Conservation (phyloP, 2,329 filamentous ascomycete species). For the Fusarium humuli region DNA sequence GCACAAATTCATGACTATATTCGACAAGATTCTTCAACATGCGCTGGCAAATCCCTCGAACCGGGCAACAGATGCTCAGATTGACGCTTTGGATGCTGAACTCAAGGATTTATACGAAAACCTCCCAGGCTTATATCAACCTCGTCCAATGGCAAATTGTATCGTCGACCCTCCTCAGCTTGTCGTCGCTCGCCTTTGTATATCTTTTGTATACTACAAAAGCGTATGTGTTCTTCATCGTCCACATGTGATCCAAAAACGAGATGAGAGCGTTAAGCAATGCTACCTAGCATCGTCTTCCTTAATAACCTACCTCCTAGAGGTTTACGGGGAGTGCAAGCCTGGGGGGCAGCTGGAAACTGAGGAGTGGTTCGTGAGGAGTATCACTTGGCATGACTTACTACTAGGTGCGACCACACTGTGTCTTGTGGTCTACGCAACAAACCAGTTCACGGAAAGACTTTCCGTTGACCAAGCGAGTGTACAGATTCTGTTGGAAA, state of each 20-base stretch:
- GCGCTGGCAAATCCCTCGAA: not conserved
- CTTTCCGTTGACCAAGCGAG: not conserved
- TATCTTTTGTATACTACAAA: not conserved
- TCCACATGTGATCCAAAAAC: not conserved
- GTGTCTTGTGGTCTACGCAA: not conserved
- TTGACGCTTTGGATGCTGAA: not conserved
- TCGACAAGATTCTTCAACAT: not conserved
- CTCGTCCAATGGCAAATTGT: not conserved
- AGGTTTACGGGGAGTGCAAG: not conserved
- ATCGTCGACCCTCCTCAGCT: not conserved
- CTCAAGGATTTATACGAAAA: not conserved
- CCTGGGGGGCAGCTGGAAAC: not conserved
- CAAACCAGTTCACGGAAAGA: accelerated
- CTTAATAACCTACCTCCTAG: not conserved
- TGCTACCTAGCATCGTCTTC: not conserved
- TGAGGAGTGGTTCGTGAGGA: slow-evolving; percentile 1
- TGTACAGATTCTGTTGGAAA: not conserved
- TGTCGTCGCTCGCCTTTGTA: not conserved
- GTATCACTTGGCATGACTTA: slow-evolving; percentile 3
- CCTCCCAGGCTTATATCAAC: not conserved
- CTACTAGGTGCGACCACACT: not conserved
- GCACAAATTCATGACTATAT: not conserved
- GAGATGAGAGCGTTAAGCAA: not conserved
- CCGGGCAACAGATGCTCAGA: not conserved
- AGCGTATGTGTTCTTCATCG: slow-evolving; percentile 1